Evolutionary conservation across 2,329 filamentous ascomycete species (phyloP).

Genomic region (Cylindrodendrum hubeiense): DNA sequence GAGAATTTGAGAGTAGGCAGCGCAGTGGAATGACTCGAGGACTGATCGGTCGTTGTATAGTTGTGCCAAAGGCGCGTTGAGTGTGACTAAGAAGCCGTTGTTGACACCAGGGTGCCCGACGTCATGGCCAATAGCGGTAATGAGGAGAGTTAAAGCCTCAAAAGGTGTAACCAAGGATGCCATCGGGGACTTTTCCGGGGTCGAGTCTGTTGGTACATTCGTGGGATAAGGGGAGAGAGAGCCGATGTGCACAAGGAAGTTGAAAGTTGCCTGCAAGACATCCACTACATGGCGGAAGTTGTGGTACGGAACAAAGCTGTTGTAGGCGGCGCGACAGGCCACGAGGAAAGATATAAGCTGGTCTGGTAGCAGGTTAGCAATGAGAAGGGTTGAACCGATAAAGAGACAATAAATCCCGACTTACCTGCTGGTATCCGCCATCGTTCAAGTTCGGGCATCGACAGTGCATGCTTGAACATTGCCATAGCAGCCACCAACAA

Average conservation of each 20-base stretch:
- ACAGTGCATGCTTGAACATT: slow-evolving; percentile 91
- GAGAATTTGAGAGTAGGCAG: slow-evolving; percentile 95
- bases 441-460: slow-evolving; percentile 81
- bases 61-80: slow-evolving; percentile 93
- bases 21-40: slow-evolving; percentile 96
- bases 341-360: slow-evolving; percentile 88
- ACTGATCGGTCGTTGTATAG: slow-evolving; percentile 98
- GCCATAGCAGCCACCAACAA: slow-evolving; percentile 85
- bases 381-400: slow-evolving; percentile 4
- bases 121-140: slow-evolving; percentile 98
- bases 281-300: slow-evolving; percentile 98
- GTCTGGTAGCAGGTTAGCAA: slow-evolving; percentile 66
- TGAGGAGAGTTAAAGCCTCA: slow-evolving; percentile 88
- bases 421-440: slow-evolving; percentile 85
- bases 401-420: slow-evolving; percentile 44
- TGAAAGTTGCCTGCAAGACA: slow-evolving; percentile 92
- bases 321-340: slow-evolving; percentile 93
- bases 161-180: slow-evolving; percentile 84
- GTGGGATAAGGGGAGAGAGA: slow-evolving; percentile 76
- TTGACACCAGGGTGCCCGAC: slow-evolving; percentile 98
- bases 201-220: slow-evolving; percentile 45
- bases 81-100: slow-evolving; percentile 92
- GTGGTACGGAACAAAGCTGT: slow-evolving; percentile 95
- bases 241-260: slow-evolving; percentile 86
- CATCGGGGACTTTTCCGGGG: slow-evolving; percentile 70